These are phyloP conservation scores for Hebeloma cylindrosporum DNA, from an alignment of 768 basidiomycete genomes.

Conservation along the genomic window DNA sequence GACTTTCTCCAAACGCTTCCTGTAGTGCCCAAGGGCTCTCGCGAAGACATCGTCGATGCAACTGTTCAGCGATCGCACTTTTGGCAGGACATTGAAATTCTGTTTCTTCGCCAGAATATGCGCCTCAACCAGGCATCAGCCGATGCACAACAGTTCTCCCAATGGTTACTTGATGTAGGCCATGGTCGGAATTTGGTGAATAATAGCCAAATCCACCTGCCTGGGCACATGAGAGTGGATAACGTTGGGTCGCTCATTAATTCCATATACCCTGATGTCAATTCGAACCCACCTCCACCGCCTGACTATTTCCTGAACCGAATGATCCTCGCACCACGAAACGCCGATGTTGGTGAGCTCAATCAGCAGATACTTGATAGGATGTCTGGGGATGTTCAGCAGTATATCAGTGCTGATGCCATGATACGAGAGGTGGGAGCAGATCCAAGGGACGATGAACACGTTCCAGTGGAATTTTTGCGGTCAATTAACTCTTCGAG, in stretches of 20 bases:
- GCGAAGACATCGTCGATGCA: slow-evolving; percentile 37
- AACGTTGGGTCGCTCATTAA: slow-evolving; percentile 11
- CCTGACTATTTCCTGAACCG: slow-evolving; percentile 34
- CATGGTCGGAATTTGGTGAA: slow-evolving; percentile 17
- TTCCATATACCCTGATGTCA: slow-evolving; percentile 19
- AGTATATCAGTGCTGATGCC: slow-evolving; percentile 30
- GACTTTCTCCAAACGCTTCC: slow-evolving; percentile 43
- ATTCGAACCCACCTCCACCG: slow-evolving; percentile 8
- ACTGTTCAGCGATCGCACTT: slow-evolving; percentile 12
- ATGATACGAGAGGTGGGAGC: slow-evolving; percentile 21
- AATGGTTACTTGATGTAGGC: slow-evolving; percentile 26
- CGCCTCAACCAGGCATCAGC: slow-evolving; percentile 4
- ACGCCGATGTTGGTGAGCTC: slow-evolving; percentile 36
- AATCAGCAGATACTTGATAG: slow-evolving; percentile 25
- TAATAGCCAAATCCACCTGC: slow-evolving; percentile 7
- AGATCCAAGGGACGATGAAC: slow-evolving; percentile 11
- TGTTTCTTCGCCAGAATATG: slow-evolving; percentile 17
- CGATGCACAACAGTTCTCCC: slow-evolving; percentile 17
- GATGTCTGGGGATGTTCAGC: slow-evolving; percentile 22
- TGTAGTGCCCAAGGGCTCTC: slow-evolving; percentile 36
- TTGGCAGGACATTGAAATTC: slow-evolving; percentile 8
- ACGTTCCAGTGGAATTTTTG: slow-evolving; percentile 31
- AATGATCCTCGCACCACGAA: slow-evolving; percentile 34
- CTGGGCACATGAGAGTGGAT: slow-evolving; percentile 15
- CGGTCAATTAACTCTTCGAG: slow-evolving; percentile 29